These are phyloP conservation scores for Oryza meyeriana DNA, from an alignment of 176 grass and related monocot genomes.

Conservation along the genomic window DNA sequence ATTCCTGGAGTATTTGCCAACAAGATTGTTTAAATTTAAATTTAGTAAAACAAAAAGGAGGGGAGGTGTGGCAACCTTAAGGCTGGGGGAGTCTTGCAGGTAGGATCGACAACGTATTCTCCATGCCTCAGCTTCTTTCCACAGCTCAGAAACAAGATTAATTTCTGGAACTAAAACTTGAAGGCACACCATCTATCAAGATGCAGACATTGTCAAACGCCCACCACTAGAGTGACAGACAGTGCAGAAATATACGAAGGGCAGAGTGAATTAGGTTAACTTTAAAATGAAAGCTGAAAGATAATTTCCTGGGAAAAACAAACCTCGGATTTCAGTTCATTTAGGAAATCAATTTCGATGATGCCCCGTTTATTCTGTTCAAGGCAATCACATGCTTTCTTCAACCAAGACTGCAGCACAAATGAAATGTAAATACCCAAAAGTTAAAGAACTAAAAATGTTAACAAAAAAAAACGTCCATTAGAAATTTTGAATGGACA, in stretches of 20 bases:
- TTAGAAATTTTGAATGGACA: background rate
- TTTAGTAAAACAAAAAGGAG: constrained; percentile 8
- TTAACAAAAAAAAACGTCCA: background rate
- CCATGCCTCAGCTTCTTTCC: constrained; percentile 79
- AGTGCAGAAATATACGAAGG: constrained; percentile 33
- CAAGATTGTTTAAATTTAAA: background rate
- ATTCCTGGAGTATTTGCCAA: constrained; percentile 55
- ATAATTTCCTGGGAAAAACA: constrained; percentile 20
- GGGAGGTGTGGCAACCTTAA: constrained; percentile 55
- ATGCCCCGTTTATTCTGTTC: constrained; percentile 38
- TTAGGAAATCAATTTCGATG: constrained; percentile 58
- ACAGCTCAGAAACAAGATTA: constrained; percentile 60
- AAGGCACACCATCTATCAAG: constrained; percentile 66
- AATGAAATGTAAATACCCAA: constrained; percentile 21
- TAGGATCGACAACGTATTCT: constrained; percentile 62
- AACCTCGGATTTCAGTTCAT: constrained; percentile 74
- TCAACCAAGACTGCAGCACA: constrained; percentile 65
- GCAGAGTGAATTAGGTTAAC: constrained; percentile 26
- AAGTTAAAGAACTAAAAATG: constrained; percentile 13
- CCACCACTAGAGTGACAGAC: background rate
- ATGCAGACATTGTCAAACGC: constrained; percentile 29
- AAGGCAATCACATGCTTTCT: constrained; percentile 52
- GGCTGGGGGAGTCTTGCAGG: constrained; percentile 43
- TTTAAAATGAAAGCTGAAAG: constrained; percentile 19
- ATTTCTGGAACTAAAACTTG: constrained; percentile 58